Conservation (phyloP, 169 alveolate genomes). For the Cryptosporidium felis region DNA sequence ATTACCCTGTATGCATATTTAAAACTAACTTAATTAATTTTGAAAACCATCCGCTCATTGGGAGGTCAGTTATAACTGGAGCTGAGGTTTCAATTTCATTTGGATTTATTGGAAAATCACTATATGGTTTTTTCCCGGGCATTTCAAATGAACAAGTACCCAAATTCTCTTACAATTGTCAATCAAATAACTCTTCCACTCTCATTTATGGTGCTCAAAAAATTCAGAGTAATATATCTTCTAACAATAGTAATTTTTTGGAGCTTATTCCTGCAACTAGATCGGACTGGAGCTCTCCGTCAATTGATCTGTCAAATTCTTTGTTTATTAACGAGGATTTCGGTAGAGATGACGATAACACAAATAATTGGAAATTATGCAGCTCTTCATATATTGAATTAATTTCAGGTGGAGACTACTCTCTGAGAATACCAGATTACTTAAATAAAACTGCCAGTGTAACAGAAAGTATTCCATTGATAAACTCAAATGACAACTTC, state of each 20-base stretch:
- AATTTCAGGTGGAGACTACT: not conserved
- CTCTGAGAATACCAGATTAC: not conserved
- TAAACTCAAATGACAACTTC: not conserved
- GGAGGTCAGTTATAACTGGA: slow-evolving; percentile 45
- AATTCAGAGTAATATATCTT: not conserved
- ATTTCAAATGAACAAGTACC: not conserved
- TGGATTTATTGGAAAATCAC: not conserved
- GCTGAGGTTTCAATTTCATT: slow-evolving; percentile 4
- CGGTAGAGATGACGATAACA: too few species aligned
- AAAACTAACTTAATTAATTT: not conserved
- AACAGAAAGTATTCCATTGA: not conserved
- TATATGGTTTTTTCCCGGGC: slow-evolving; percentile 15
- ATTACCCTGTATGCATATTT: slow-evolving; percentile 47
- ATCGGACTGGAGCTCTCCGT: slow-evolving; percentile 41
- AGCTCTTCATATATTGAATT: not conserved
- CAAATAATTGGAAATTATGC: slow-evolving; percentile 16
- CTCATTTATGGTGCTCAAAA: not conserved
- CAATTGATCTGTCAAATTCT: slow-evolving; percentile 23
- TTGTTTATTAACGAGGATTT: not conserved
- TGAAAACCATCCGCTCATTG: slow-evolving; percentile 44
- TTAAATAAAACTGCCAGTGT: not conserved
- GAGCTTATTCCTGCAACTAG: slow-evolving; percentile 43
- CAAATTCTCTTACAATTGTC: not conserved
- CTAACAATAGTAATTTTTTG: not conserved
- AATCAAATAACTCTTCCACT: not conserved